Evolutionary conservation across 257 asterid species (phyloP).

Genomic region (Penstemon eatonii): DNA sequence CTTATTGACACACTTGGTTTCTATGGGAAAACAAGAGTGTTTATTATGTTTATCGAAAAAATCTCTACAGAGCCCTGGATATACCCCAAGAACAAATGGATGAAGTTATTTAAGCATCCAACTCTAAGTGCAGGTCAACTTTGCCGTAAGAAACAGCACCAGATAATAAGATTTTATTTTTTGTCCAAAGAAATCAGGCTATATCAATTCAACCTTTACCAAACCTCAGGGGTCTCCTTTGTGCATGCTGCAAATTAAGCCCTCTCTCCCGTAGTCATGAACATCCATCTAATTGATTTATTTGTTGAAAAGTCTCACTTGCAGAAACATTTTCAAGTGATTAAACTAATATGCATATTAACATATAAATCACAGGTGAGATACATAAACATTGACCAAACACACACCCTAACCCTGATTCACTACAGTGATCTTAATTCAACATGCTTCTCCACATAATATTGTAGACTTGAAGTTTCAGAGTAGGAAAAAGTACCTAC

Average conservation of each 20-base stretch:
- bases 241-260: too few relatives aligned
- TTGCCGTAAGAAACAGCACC: not conserved
- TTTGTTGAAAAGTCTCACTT: not conserved
- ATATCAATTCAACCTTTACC: not conserved
- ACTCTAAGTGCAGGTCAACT: not conserved
- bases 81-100: not conserved
- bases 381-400: slow-evolving; percentile 15
- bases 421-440: not conserved
- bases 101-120: slow-evolving; percentile 1
- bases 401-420: slow-evolving; percentile 5
- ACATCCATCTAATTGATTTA: not conserved
- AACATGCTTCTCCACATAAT: slow-evolving; percentile 16
- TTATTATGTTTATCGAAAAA: not conserved
- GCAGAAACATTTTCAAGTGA: slow-evolving; percentile 1
- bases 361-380: not conserved
- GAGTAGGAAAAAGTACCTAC: not conserved
- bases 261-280: too few relatives aligned
- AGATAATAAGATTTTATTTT: not conserved
- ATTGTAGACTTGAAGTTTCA: slow-evolving; percentile 3
- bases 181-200: not conserved
- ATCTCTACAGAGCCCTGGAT: not conserved
- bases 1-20: not conserved
- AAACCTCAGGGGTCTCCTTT: not conserved
- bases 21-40: not conserved
- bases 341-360: slow-evolving; percentile 1